Evolutionary conservation across 495 filamentous ascomycete species (phyloP).

Genomic region (Podospora australis): DNA sequence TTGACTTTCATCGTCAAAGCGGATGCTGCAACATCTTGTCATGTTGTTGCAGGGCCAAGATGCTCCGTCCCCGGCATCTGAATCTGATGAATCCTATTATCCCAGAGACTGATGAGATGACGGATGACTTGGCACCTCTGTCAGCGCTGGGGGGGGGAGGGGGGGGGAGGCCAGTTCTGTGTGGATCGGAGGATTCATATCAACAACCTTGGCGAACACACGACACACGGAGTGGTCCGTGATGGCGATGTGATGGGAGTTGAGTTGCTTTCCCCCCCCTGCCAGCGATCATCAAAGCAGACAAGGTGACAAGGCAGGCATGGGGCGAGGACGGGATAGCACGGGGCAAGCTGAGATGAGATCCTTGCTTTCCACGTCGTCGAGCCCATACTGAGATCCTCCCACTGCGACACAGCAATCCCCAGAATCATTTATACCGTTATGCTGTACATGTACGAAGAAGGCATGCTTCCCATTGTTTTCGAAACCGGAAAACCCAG

Average conservation of each 20-base stretch:
- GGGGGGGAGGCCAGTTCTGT: background rate
- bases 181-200: background rate
- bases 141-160: background rate
- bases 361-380: constrained; percentile 1
- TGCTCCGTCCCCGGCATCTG: too few relatives aligned
- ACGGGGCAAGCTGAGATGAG: constrained; percentile 4
- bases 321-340: too few relatives aligned
- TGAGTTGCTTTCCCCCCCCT: background rate
- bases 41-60: too few relatives aligned
- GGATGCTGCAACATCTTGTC: too few relatives aligned
- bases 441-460: background rate
- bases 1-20: too few relatives aligned
- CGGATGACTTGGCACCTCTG: background rate
- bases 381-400: background rate
- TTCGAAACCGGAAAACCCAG: background rate
- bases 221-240: background rate
- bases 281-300: constrained; percentile 4
- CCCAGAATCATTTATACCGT: constrained; percentile 5
- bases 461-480: background rate
- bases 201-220: background rate
- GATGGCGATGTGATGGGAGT: background rate
- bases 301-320: too few relatives aligned
- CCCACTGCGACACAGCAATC: background rate
- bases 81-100: too few relatives aligned
- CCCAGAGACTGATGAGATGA: too few relatives aligned